Conservation (phyloP, 1,139 yeast genomes). For the Diutina rugosa region DNA sequence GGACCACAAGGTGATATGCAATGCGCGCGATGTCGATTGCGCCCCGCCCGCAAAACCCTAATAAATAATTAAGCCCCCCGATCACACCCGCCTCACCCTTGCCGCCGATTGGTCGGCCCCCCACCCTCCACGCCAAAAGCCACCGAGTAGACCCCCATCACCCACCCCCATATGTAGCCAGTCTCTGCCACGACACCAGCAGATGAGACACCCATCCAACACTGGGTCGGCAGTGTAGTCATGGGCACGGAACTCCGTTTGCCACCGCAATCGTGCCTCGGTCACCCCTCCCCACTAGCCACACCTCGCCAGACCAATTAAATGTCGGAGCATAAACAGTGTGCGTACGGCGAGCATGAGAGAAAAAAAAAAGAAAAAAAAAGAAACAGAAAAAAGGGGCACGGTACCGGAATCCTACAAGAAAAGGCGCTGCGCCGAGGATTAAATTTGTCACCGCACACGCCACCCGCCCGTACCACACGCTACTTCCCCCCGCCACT, state of each 20-base stretch:
- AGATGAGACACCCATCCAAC: too few relatives aligned
- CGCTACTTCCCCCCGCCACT: too few relatives aligned
- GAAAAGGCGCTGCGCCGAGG: background rate
- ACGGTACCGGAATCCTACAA: background rate
- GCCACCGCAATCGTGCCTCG: background rate
- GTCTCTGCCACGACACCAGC: too few relatives aligned
- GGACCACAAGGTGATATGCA: background rate
- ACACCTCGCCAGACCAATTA: background rate
- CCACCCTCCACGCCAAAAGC: too few relatives aligned
- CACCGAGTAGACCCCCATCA: too few relatives aligned
- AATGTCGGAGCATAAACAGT: background rate
- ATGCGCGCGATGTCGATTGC: background rate
- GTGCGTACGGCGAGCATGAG: background rate
- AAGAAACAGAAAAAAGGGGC: background rate
- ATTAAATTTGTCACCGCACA: background rate
- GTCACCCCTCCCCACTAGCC: background rate
- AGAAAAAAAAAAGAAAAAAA: too few relatives aligned
- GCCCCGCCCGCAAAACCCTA: background rate
- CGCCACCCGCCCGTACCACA: background rate
- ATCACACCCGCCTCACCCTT: too few relatives aligned
- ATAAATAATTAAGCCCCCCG: too few relatives aligned
- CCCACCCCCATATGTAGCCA: too few relatives aligned
- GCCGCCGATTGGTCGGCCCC: background rate
- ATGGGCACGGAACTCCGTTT: background rate
- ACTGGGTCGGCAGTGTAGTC: too few relatives aligned